Percentiles rank a stretch among this genome's conserved stretches.
phyloP scores from a whole-genome alignment of 202 grass and related monocot species.

The Brachypodium distachyon region DNA sequence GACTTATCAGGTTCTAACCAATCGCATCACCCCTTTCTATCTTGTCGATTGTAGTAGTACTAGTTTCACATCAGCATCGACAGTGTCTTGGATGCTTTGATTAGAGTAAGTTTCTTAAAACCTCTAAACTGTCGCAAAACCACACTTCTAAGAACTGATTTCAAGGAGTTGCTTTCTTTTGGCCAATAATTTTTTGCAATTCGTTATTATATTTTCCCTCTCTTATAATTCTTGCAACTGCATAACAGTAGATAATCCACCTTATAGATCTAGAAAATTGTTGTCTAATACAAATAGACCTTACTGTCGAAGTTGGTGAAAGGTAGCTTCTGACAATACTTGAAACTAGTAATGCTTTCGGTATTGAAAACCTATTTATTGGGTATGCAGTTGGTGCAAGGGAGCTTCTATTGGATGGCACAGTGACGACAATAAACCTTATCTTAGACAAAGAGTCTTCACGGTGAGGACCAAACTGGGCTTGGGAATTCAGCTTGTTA shows the following conservation, averaged over 20 bases:
- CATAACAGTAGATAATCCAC: neutral
- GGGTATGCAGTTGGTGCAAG: conserved; percentile 75
- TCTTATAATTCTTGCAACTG: neutral
- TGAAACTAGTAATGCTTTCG: neutral
- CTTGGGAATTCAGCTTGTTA: neutral
- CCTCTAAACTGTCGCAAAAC: neutral
- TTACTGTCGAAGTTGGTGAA: neutral
- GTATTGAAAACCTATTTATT: conserved; percentile 8
- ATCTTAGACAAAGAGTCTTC: conserved; percentile 88
- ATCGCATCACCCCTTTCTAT: neutral
- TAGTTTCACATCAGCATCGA: neutral
- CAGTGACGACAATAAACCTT: conserved; percentile 83
- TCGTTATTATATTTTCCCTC: neutral
- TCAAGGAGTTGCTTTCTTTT: neutral
- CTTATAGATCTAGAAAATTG: neutral
- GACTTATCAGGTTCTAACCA: conserved; percentile 56
- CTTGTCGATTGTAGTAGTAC: neutral
- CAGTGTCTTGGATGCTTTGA: neutral
- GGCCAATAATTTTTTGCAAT: neutral
- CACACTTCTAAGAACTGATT: neutral
- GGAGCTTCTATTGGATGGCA: conserved; percentile 90
- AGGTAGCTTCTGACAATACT: neutral
- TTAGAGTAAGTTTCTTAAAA: neutral
- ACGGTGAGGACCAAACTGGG: conserved; percentile 30
- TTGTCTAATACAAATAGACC: neutral